Base-by-base conservation (phyloP, 2,329 filamentous ascomycete genomes). In the Aureobasidium sp. region DNA sequence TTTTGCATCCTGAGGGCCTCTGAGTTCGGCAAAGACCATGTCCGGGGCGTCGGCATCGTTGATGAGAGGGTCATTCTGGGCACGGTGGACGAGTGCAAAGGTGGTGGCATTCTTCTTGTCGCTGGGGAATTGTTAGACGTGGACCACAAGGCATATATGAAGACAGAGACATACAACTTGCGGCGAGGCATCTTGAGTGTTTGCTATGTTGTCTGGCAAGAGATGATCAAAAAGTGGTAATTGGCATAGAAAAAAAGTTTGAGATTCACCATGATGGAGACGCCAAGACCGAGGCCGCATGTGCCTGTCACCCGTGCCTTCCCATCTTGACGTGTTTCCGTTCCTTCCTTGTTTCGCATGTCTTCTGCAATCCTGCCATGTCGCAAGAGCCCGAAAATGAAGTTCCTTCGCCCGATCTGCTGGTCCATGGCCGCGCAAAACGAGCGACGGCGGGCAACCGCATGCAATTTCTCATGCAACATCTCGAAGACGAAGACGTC, bases 21-120 rank as follows among this genome's bases (percentile, higher is more conserved):
- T 32, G 57, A 61, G 72, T 61, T 80, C 88, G 66, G 93, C 88
- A 59, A 98, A 82, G 66, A 98, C 86, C 82, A 95, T 93, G 61
- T 89, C 85, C 44, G 91, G 87, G 52, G 89, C 90, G 64, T 84
- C 79, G 63, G 85, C 80, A 75, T 98, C 90, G 79, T 98, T 86
- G 68, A 98, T 96, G 63, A 91, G 82, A 41, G 94, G 93, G 70
- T 98, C 93, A 81, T 96, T 89, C 73, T 98, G 94, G 29, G 91
- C 88, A 65, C 93, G 88, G 73, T 96, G 88, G 63, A 97, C 89
- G 68, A 98, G 86, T 62, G 86, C 86, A 72, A 95, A 97, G 72
- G 90, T 93, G 68, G 88, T 86, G 62, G 93, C 90, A 56, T 80
- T 86, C 72, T 95, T 95, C 76, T 95, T 96, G 76, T 96, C 80